These are phyloP conservation scores for Dissophora ornata DNA, from an alignment of 192 early-diverging fungal genomes.

Conservation along the genomic window DNA sequence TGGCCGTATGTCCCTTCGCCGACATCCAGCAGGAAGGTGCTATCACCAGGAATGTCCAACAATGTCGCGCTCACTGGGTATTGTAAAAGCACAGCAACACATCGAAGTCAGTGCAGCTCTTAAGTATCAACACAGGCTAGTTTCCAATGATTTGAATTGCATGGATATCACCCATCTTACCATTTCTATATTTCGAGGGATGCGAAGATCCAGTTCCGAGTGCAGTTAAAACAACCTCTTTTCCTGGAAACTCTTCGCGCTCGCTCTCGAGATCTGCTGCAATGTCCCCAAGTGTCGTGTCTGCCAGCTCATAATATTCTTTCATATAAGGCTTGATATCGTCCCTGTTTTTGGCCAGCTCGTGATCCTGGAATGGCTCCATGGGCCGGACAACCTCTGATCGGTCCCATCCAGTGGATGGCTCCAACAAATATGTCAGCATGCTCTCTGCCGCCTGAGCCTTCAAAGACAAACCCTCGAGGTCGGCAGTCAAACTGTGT, in stretches of 20 bases:
- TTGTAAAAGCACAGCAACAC: background rate
- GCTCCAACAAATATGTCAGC: constrained; percentile 71
- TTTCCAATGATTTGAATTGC: too few relatives aligned
- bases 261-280: constrained; percentile 4
- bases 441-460: constrained; percentile 52
- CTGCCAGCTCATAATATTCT: constrained; percentile 55
- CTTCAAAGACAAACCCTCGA: constrained; percentile 12
- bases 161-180: too few relatives aligned
- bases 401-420: constrained; percentile 64
- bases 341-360: background rate
- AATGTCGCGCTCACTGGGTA: constrained; percentile 82
- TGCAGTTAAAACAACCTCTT: constrained; percentile 69
- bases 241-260: constrained; percentile 44
- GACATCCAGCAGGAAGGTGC: constrained; percentile 84
- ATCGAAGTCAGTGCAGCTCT: too few relatives aligned
- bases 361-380: background rate
- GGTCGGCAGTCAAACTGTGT: constrained; percentile 40
- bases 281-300: constrained; percentile 43
- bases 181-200: constrained; percentile 93
- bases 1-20: constrained; percentile 92
- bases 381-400: constrained; percentile 30
- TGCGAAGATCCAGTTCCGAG: constrained; percentile 93
- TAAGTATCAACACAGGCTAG: too few relatives aligned
- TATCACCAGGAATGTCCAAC: constrained; percentile 69
- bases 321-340: constrained; percentile 9